Conservation (phyloP, 768 basidiomycete genomes). For the Crassisporium funariophilum region DNA sequence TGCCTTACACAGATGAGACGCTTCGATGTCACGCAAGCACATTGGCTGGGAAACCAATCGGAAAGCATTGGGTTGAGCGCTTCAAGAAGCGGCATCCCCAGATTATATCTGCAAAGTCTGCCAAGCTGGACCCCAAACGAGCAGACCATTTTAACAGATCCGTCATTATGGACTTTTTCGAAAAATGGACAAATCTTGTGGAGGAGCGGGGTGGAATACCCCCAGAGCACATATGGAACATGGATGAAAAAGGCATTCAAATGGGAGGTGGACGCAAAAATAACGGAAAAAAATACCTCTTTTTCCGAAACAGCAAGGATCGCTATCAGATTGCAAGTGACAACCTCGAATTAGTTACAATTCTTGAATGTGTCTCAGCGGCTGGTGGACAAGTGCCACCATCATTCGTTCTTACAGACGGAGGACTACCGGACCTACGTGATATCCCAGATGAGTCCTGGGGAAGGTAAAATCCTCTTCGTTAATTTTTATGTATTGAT, state of each 20-base stretch:
- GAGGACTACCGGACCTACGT: conserved; percentile 6
- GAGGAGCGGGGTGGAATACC: conserved; percentile 26
- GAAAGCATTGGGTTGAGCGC: conserved; percentile 11
- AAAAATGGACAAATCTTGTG: conserved; percentile 16
- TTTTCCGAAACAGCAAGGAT: conserved; percentile 5
- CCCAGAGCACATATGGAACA: conserved; percentile 33
- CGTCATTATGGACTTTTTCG: conserved; percentile 21
- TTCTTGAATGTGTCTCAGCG: conserved; percentile 42
- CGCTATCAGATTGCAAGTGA: conserved; percentile 27
- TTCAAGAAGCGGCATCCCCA: conserved; percentile 17
- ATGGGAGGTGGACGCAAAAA: conserved; percentile 30
- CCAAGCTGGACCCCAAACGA: conserved; percentile 28
- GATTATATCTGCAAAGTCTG: conserved; percentile 11
- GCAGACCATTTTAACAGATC: conserved; percentile 24
- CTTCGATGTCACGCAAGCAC: conserved; percentile 7
- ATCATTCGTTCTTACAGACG: conserved; percentile 31
- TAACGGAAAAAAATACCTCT: conserved; percentile 21
- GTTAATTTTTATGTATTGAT: not conserved
- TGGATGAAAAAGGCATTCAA: conserved; percentile 39
- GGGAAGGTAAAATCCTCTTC: conserved; percentile 3
- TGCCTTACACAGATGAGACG: not conserved
- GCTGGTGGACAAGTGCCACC: conserved; percentile 27
- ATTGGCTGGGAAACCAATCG: conserved; percentile 11
- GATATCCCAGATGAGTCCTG: conserved; percentile 1
- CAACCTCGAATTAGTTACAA: conserved; percentile 43